Percentiles rank a stretch among this genome's conserved stretches.
Evolutionary conservation across 2,329 filamentous ascomycete genomes (phyloP).

Genomic region (Fusarium compactum): DNA sequence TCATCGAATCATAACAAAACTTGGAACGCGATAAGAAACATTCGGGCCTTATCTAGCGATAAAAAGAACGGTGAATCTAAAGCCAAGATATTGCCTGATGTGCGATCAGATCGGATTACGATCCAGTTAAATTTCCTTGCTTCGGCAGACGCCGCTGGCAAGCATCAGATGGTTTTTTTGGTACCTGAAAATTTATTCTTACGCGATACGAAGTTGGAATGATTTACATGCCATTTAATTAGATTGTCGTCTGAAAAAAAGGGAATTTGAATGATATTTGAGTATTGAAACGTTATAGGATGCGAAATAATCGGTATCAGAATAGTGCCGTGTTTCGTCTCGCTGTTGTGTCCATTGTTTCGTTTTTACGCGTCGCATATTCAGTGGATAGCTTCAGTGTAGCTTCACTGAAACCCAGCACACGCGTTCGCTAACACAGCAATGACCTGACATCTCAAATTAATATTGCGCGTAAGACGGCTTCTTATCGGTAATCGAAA

Average conservation of each 20-base stretch:
- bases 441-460: not conserved
- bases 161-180: constrained; percentile 27
- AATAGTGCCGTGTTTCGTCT: not conserved
- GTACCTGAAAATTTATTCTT: constrained; percentile 1
- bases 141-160: not conserved
- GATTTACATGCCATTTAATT: not conserved
- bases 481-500: not conserved
- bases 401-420: not conserved
- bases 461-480: not conserved
- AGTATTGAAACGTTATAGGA: not conserved
- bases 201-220: not conserved
- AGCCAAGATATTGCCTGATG: constrained; percentile 14
- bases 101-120: constrained; percentile 26
- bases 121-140: constrained; percentile 15
- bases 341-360: not conserved
- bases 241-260: not conserved
- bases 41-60: constrained; percentile 20
- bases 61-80: constrained; percentile 10
- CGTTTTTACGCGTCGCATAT: not conserved
- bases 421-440: not conserved
- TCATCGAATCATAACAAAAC: not conserved
- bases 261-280: not conserved
- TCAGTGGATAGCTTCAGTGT: not conserved
- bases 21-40: not conserved
- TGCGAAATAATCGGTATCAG: not conserved